These are phyloP conservation scores for Tetracentron sinense DNA, from an alignment of 164 flowering plant genomes.

Conservation along the genomic window DNA sequence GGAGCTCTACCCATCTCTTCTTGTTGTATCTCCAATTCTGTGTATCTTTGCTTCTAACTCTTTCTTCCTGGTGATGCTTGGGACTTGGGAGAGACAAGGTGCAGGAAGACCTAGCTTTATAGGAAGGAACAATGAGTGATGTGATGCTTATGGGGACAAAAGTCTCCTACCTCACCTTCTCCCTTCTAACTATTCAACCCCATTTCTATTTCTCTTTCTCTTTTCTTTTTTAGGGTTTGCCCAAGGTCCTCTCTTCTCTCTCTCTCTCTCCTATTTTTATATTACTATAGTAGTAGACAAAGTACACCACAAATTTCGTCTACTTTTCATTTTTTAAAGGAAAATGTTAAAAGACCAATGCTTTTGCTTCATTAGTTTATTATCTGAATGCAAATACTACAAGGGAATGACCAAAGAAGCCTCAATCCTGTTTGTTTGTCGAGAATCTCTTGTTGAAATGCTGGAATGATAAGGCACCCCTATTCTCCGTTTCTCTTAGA, in stretches of 20 bases:
- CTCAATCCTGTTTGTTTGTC: constrained; percentile 7
- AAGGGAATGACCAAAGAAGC: too few species aligned
- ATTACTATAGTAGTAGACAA: neutral
- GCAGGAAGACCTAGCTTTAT: constrained; percentile 42
- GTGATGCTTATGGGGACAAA: constrained; percentile 40
- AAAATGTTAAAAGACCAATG: too few species aligned
- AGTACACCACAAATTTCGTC: constrained; percentile 8
- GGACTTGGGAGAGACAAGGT: constrained; percentile 14
- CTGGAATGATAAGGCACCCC: neutral
- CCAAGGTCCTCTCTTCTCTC: constrained; percentile 12
- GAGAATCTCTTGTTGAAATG: constrained; percentile 11
- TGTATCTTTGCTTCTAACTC: neutral
- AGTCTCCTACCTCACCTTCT: constrained; percentile 28
- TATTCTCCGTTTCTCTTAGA: neutral
- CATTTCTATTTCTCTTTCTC: too few species aligned
- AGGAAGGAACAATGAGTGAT: constrained; percentile 38
- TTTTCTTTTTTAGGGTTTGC: constrained; percentile 31
- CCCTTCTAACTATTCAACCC: constrained; percentile 23
- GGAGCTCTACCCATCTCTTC: constrained; percentile 81
- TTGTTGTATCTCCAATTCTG: neutral
- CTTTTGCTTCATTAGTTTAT: constrained; percentile 3
- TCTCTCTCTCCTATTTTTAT: constrained; percentile 11
- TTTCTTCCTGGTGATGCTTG: constrained; percentile 16
- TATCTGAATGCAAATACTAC: neutral
- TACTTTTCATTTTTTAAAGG: constrained; percentile 2